Conservation (phyloP, 2,329 filamentous ascomycete species). For the Blastomyces emzantsi region DNA sequence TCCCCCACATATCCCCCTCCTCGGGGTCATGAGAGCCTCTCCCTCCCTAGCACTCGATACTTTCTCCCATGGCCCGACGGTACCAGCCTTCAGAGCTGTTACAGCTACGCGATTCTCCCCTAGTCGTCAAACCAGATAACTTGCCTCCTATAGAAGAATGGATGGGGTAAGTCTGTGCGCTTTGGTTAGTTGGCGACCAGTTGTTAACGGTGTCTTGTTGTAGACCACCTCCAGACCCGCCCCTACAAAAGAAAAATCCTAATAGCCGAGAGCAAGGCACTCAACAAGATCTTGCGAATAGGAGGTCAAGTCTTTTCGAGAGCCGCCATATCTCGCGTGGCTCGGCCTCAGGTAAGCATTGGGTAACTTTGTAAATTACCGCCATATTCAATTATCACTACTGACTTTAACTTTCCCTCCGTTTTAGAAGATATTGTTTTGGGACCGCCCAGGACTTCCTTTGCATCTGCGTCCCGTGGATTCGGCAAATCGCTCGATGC, state of each 20-base stretch:
- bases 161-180: constrained; percentile 65
- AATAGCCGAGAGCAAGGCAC: constrained; percentile 29
- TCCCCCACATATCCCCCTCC: constrained; percentile 15
- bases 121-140: constrained; percentile 68
- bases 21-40: constrained; percentile 17
- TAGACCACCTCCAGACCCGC: constrained; percentile 36
- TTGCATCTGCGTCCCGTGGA: constrained; percentile 61
- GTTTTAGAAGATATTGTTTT: constrained; percentile 69
- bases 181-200: constrained; percentile 1
- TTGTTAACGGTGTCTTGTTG: constrained; percentile 6
- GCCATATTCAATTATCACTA: constrained; percentile 8
- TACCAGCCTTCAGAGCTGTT: constrained; percentile 72
- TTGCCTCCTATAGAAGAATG: constrained; percentile 84
- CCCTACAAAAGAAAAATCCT: constrained; percentile 30
- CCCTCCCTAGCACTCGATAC: constrained; percentile 19
- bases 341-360: constrained; percentile 38
- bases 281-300: constrained; percentile 26
- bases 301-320: constrained; percentile 36
- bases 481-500: constrained; percentile 40
- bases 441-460: constrained; percentile 72
- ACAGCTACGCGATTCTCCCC: constrained; percentile 67
- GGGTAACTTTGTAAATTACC: background rate
- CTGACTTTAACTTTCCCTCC: constrained; percentile 19
- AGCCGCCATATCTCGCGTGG: constrained; percentile 39
- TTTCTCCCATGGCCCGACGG: constrained; percentile 39